phyloP scores from a whole-genome alignment of 495 filamentous ascomycete species.

The Delitschia confertaspora region DNA sequence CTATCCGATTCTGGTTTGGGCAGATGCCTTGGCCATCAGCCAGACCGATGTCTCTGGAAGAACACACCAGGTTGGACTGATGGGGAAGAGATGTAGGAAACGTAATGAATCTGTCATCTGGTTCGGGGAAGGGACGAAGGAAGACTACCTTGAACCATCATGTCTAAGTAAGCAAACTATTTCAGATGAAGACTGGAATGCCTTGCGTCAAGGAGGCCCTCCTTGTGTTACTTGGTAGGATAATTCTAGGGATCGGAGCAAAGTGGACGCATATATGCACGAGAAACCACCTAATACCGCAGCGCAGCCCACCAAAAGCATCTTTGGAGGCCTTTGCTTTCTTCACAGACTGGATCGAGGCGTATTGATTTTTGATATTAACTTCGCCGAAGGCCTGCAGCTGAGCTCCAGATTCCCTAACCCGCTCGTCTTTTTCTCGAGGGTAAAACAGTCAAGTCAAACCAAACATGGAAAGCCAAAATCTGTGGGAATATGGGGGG shows the following conservation, averaged over 20 bases:
- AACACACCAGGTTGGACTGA: slow-evolving; percentile 16
- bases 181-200: neutral
- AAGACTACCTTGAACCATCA: slow-evolving; percentile 1
- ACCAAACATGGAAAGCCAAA: no score
- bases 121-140: slow-evolving; percentile 9
- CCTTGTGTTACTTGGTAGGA: slow-evolving; percentile 3
- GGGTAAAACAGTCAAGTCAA: no score
- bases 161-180: slow-evolving; percentile 1
- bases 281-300: neutral
- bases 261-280: neutral
- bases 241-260: neutral
- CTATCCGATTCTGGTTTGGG: slow-evolving; percentile 4
- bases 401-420: neutral
- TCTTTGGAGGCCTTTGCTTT: slow-evolving; percentile 9
- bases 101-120: slow-evolving; percentile 6
- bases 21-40: slow-evolving; percentile 14
- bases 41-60: slow-evolving; percentile 4
- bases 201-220: neutral
- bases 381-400: neutral
- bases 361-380: neutral
- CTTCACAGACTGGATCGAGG: slow-evolving; percentile 4
- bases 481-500: neutral
- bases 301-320: neutral
- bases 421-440: no score
- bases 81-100: slow-evolving; percentile 12